These are phyloP conservation scores for Meyerozyma smithsonii DNA, from an alignment of 1,139 yeast genomes.

Conservation along the genomic window DNA sequence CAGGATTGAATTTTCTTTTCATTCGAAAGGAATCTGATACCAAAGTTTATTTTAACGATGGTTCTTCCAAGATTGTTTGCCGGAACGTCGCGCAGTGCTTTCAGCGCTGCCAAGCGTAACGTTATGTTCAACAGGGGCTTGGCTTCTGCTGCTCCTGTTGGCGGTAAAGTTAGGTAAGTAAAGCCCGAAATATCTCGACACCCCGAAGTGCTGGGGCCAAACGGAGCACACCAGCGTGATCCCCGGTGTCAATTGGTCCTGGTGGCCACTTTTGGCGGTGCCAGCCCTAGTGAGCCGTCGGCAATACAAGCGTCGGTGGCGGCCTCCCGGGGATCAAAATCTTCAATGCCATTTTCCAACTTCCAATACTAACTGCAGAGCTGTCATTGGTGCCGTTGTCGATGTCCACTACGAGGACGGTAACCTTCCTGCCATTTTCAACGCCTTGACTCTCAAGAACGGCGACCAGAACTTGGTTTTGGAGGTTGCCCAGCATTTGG, in stretches of 20 bases:
- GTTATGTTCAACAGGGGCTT: conserved; percentile 71
- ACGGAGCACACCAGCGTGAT: background rate
- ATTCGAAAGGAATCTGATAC: conserved; percentile 2
- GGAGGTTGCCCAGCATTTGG: conserved; percentile 99
- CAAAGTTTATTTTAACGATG: conserved; percentile 37
- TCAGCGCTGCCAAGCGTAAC: conserved; percentile 85
- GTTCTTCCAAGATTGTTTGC: conserved; percentile 90
- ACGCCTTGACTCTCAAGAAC: conserved; percentile 84
- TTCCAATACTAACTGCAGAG: conserved; percentile 41
- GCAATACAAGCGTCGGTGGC: conserved; percentile 1
- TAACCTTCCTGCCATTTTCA: conserved; percentile 93
- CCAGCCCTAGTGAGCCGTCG: too few relatives aligned
- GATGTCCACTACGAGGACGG: conserved; percentile 99
- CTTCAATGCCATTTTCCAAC: conserved; percentile 4
- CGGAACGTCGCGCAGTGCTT: conserved; percentile 85
- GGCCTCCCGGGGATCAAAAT: conserved; percentile 6
- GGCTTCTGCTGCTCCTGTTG: conserved; percentile 81
- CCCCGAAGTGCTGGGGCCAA: background rate
- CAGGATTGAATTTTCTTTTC: conserved; percentile 3
- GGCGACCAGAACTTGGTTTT: conserved; percentile 74
- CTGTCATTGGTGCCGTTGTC: conserved; percentile 99
- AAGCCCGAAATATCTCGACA: conserved; percentile 1
- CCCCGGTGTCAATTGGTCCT: background rate
- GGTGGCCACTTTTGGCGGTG: background rate
- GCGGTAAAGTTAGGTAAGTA: conserved; percentile 91